A percentile compares a stretch with the other conserved stretches of the same genome.
phyloP scores from a whole-genome alignment of 2,329 filamentous ascomycete species.

The Dactylellina drechsleri region DNA sequence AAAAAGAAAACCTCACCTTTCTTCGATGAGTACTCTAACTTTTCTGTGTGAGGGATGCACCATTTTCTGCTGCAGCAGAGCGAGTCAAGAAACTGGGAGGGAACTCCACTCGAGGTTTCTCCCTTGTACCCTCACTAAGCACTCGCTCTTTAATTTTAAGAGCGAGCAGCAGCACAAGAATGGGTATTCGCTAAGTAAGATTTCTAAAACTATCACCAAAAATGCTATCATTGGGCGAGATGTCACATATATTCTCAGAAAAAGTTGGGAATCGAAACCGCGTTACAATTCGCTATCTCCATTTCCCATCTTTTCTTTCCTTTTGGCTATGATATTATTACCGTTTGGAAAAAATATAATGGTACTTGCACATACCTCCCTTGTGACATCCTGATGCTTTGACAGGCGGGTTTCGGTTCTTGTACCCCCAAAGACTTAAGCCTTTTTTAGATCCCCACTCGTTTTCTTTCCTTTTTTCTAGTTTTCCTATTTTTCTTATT shows the following conservation, averaged over 20 bases:
- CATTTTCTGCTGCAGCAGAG: slow-evolving; percentile 49
- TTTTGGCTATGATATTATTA: slow-evolving; percentile 31
- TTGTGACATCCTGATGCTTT: slow-evolving; percentile 55
- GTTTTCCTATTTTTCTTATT: no score
- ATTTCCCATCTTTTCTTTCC: slow-evolving; percentile 34
- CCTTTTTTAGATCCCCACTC: slow-evolving; percentile 42
- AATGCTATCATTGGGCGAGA: slow-evolving; percentile 53
- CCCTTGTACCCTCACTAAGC: slow-evolving; percentile 35
- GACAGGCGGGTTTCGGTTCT: slow-evolving; percentile 53
- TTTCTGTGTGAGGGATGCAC: slow-evolving; percentile 41
- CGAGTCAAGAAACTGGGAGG: slow-evolving; percentile 49
- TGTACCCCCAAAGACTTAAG: slow-evolving; percentile 43
- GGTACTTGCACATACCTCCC: slow-evolving; percentile 42
- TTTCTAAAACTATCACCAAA: slow-evolving; percentile 55
- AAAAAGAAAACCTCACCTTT: background rate
- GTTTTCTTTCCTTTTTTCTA: background rate
- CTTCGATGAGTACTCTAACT: slow-evolving; percentile 52
- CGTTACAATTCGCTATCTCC: slow-evolving; percentile 48
- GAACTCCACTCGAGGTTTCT: slow-evolving; percentile 54
- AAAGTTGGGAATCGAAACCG: slow-evolving; percentile 41
- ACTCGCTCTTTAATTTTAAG: no score
- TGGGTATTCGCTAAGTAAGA: slow-evolving; percentile 47
- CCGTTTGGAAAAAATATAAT: slow-evolving; percentile 38
- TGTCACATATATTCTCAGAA: slow-evolving; percentile 30
- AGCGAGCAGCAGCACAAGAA: slow-evolving; percentile 23